Evolutionary conservation across 2,329 filamentous ascomycete genomes (phyloP).

Genomic region (Ophiostoma fasciatum): DNA sequence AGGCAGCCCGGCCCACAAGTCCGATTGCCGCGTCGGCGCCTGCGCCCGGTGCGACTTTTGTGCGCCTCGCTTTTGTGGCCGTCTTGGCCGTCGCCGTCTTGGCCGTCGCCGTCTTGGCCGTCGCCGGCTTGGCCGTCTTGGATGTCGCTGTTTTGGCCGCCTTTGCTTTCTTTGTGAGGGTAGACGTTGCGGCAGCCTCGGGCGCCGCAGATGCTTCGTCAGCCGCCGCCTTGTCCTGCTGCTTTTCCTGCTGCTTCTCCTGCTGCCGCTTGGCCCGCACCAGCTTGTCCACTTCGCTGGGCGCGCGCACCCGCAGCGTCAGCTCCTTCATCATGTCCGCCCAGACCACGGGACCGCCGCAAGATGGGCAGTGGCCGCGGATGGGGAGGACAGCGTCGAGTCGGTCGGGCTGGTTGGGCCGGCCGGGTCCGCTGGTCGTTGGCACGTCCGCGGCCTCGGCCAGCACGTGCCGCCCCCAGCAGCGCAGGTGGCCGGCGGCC

Average conservation of each 20-base stretch:
- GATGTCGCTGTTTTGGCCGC: neutral
- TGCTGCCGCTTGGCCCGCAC: conserved; percentile 30
- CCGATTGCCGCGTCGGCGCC: no score
- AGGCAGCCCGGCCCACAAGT: neutral
- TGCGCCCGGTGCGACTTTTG: neutral
- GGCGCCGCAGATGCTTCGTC: neutral
- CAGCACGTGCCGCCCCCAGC: conserved; percentile 41
- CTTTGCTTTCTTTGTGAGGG: neutral
- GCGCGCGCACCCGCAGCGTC: conserved; percentile 55
- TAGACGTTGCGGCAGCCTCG: neutral
- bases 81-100: neutral
- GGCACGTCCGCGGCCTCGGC: conserved; percentile 17
- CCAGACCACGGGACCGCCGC: conserved; percentile 51
- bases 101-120: neutral
- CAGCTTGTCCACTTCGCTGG: conserved; percentile 54
- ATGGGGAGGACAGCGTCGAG: conserved; percentile 50
- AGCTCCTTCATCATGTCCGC: conserved; percentile 68
- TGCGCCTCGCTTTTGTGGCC: conserved; percentile 4
- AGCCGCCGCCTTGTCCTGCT: neutral
- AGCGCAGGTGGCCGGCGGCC: conserved; percentile 43
- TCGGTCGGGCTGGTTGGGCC: no score
- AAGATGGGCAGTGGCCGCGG: conserved; percentile 56
- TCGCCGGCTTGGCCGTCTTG: neutral
- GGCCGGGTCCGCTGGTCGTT: no score
- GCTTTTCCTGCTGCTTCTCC: no score